Evolutionary conservation across 192 early-diverging fungal genomes (phyloP).

Genomic region (Jimgerdemannia flammicorona): DNA sequence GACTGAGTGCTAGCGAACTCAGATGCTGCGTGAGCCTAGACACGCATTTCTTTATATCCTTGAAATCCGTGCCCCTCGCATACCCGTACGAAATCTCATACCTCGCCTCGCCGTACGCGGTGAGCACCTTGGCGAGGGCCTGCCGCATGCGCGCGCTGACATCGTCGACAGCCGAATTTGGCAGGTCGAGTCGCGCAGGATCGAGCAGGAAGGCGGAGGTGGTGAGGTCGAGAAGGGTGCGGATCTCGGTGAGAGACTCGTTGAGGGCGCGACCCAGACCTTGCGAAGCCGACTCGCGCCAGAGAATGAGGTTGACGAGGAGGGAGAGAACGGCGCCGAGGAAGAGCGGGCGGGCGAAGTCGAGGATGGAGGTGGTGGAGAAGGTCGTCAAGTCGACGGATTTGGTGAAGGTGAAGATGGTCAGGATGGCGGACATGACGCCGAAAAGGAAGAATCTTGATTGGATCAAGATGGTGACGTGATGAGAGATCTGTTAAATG

Average conservation of each 20-base stretch:
- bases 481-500: no score
- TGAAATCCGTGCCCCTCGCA: constrained; percentile 18
- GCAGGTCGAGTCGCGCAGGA: no score
- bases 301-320: constrained; percentile 11
- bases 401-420: neutral
- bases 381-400: constrained; percentile 6
- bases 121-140: constrained; percentile 29
- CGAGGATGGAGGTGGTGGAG: constrained; percentile 11
- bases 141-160: constrained; percentile 13
- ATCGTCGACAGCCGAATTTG: no score
- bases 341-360: constrained; percentile 33
- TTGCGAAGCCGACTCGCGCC: constrained; percentile 50
- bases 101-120: constrained; percentile 29
- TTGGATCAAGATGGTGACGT: no score
- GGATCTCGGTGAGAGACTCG: constrained; percentile 24
- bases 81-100: constrained; percentile 33
- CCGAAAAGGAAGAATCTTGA: constrained; percentile 1
- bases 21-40: constrained; percentile 25
- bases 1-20: constrained; percentile 21
- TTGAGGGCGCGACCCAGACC: constrained; percentile 34
- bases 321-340: constrained; percentile 36
- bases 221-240: constrained; percentile 23
- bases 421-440: neutral
- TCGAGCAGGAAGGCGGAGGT: constrained; percentile 22
- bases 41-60: constrained; percentile 18